These are phyloP conservation scores for Trichoderma orchidacearum DNA, from an alignment of 495 filamentous ascomycete genomes.

Conservation along the genomic window DNA sequence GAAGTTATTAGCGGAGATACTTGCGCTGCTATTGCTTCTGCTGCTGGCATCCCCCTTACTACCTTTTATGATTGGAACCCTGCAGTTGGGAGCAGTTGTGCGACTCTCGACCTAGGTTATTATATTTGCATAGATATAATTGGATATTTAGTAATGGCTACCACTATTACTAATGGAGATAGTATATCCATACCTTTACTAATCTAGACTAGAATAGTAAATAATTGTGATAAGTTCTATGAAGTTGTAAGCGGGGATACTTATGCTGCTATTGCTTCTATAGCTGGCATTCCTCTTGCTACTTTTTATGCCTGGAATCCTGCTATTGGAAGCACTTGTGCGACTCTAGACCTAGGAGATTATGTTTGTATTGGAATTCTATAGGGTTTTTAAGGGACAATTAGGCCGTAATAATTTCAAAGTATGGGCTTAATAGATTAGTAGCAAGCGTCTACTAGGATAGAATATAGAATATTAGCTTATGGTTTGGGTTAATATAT, in stretches of 20 bases:
- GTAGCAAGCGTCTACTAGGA: too few relatives aligned
- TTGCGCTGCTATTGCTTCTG: slow-evolving; percentile 6
- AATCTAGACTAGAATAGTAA: slow-evolving; percentile 7
- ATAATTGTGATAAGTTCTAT: slow-evolving; percentile 10
- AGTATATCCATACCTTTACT: slow-evolving; percentile 7
- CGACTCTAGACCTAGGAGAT: not conserved
- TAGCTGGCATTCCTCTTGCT: not conserved
- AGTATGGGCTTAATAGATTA: too few relatives aligned
- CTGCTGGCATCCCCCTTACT: slow-evolving; percentile 14
- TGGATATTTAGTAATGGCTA: not conserved
- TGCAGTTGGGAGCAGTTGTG: slow-evolving; percentile 12
- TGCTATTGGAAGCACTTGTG: not conserved
- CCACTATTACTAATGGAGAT: not conserved
- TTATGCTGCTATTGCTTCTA: not conserved
- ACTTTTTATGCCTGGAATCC: not conserved
- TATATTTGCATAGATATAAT: slow-evolving; percentile 13
- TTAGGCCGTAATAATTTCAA: too few relatives aligned
- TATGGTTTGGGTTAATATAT: too few relatives aligned
- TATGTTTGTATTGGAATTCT: not conserved
- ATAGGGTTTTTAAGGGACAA: too few relatives aligned
- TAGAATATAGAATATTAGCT: too few relatives aligned
- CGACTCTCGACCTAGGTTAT: not conserved
- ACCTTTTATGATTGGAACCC: slow-evolving; percentile 25
- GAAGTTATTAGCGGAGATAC: slow-evolving; percentile 5
- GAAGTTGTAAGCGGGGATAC: slow-evolving; percentile 4